Conservation (phyloP, 2,329 filamentous ascomycete species). For the Falciphora oryzae region DNA sequence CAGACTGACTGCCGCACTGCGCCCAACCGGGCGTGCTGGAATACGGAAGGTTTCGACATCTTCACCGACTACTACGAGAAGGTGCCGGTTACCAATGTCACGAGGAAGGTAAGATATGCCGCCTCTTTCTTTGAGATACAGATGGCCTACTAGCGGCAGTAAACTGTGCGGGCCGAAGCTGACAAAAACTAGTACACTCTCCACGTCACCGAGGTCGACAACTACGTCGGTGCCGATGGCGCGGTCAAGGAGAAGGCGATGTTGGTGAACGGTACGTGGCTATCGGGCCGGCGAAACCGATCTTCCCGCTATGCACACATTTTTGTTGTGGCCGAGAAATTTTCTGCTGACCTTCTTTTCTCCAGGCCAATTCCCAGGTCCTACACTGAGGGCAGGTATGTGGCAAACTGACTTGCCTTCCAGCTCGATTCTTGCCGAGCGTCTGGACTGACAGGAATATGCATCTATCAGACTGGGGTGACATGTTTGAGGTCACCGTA, state of each 20-base stretch:
- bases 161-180: background rate
- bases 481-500: slow-evolving; percentile 51
- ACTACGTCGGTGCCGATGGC: slow-evolving; percentile 18
- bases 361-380: slow-evolving; percentile 14
- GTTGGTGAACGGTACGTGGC: slow-evolving; percentile 17
- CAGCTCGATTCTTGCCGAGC: background rate
- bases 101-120: background rate
- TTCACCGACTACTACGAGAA: slow-evolving; percentile 17
- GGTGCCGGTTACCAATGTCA: slow-evolving; percentile 15
- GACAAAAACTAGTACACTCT: slow-evolving; percentile 15
- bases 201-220: slow-evolving; percentile 15
- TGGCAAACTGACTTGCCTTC: background rate
- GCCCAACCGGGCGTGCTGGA: slow-evolving; percentile 18
- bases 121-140: background rate
- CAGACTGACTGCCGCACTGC: slow-evolving; percentile 15
- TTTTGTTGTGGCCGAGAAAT: too few species aligned
- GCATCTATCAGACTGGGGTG: slow-evolving; percentile 37
- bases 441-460: background rate
- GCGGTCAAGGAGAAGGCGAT: slow-evolving; percentile 16
- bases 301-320: too few species aligned
- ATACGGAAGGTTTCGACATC: slow-evolving; percentile 16
- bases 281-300: too few species aligned
- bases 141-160: background rate
- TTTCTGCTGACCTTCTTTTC: background rate
- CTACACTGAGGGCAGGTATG: slow-evolving; percentile 6